Percentiles rank a stretch among this genome's conserved stretches.
Conservation (phyloP, 2,329 filamentous ascomycete genomes). For the Dactylella cylindrospora region DNA sequence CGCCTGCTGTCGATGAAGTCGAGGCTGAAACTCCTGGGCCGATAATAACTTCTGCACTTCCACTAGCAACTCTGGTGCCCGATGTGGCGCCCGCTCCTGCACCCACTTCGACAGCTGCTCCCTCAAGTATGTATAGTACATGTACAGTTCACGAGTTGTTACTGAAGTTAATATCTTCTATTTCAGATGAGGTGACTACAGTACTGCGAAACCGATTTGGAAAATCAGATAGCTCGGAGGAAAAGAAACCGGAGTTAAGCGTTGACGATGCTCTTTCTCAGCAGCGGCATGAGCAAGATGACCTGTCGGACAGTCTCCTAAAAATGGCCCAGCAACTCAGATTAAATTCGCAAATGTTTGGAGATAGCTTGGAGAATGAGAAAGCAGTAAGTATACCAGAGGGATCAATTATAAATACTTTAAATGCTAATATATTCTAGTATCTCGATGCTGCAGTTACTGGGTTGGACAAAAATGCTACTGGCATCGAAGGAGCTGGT, state of each 20-base stretch:
- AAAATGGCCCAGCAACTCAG: slow-evolving; percentile 77
- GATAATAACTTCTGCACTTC: no score
- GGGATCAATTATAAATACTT: no score
- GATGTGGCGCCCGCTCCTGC: not conserved
- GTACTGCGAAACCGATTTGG: slow-evolving; percentile 34
- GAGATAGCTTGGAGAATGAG: slow-evolving; percentile 68
- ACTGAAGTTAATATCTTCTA: slow-evolving; percentile 1
- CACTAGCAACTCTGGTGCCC: not conserved
- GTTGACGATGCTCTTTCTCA: slow-evolving; percentile 52
- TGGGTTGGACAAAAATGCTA: slow-evolving; percentile 32
- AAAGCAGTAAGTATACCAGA: slow-evolving; percentile 69
- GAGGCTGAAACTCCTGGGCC: not conserved
- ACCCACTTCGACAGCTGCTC: slow-evolving; percentile 12
- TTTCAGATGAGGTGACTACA: slow-evolving; percentile 26
- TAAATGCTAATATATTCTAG: slow-evolving; percentile 1
- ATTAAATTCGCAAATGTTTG: slow-evolving; percentile 70
- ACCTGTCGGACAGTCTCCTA: slow-evolving; percentile 77
- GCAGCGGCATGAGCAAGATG: slow-evolving; percentile 79
- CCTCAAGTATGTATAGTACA: slow-evolving; percentile 18
- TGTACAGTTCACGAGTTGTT: not conserved
- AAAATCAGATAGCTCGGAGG: slow-evolving; percentile 12
- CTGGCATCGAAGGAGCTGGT: slow-evolving; percentile 31
- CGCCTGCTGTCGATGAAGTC: not conserved
- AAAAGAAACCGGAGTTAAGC: slow-evolving; percentile 11
- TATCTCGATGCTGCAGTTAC: slow-evolving; percentile 22